A percentile compares a stretch with the other conserved stretches of the same genome.
These are phyloP conservation scores for Ophiocordyceps camponoti-saundersi DNA, from an alignment of 2,329 filamentous ascomycete species.

Conservation along the genomic window DNA sequence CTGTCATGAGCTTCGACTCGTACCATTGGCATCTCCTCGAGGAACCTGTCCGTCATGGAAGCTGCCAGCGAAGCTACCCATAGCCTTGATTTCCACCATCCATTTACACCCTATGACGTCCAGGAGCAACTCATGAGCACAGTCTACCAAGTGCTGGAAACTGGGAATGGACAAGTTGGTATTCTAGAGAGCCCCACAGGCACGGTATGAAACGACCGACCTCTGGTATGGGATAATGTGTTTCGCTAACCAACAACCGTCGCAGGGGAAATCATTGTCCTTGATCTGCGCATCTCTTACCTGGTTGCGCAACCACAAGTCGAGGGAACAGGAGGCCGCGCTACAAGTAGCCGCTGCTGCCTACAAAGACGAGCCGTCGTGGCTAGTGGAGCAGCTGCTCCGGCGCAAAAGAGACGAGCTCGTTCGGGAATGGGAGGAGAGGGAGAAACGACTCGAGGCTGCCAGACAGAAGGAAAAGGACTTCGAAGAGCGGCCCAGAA, in stretches of 20 bases:
- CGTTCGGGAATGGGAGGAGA: constrained; percentile 47
- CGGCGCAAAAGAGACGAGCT: constrained; percentile 52
- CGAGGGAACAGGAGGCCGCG: constrained; percentile 33
- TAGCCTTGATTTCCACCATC: constrained; percentile 58
- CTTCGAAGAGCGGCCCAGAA: constrained; percentile 31
- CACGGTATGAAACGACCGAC: constrained; percentile 25
- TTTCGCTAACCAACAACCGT: neutral
- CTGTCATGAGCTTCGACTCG: neutral
- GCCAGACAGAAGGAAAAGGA: constrained; percentile 47
- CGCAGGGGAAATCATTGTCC: constrained; percentile 73
- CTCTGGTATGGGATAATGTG: neutral
- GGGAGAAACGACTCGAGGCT: constrained; percentile 53
- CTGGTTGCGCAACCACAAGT: constrained; percentile 78
- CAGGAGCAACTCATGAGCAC: constrained; percentile 78
- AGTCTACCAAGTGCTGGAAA: constrained; percentile 61
- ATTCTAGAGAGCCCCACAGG: constrained; percentile 92
- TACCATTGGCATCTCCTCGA: neutral
- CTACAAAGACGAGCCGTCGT: constrained; percentile 57
- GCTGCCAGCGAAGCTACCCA: constrained; percentile 3
- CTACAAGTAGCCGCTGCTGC: constrained; percentile 25
- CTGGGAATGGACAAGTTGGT: constrained; percentile 55
- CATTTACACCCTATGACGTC: constrained; percentile 74
- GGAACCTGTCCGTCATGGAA: constrained; percentile 1
- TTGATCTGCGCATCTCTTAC: constrained; percentile 79
- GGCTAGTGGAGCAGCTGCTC: constrained; percentile 66